Evolutionary conservation across 163 green algal genomes (phyloP), one percentile per base, ranked within the genome.

Genomic region (Scenedesmus sp.): DNA sequence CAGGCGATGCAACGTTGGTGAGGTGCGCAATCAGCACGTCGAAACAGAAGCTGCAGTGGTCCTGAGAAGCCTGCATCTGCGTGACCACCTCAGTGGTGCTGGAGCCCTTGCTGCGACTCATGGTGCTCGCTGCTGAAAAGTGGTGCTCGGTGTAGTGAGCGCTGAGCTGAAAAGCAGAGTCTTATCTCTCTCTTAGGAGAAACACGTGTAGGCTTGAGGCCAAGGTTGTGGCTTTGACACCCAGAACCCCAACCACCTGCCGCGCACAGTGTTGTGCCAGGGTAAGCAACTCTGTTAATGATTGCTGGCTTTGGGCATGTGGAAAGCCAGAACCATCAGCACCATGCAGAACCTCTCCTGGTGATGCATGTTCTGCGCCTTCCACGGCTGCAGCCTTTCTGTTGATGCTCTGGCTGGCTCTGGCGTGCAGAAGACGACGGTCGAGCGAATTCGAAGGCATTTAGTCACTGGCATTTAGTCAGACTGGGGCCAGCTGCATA

Each of bases 11-110:
- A 26, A 53, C 37, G 56, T 53, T 73, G 9, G 70, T 26, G 1
- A 92, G 83, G 35, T 92, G 89, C 3, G 89, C 51, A 40, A 87
- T 83, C 6, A 92, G 72, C 30, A 76, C 70, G 51, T 92, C 89
- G 56, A 92, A 92, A 42, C 83, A 90, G 46, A 90, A 92, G 35
- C 70, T 65, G 72, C 89, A 92, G 59, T 92, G 89, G 1, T 88
- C 56, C 40, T 82, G 59, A 43, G 72, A 65, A 1, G 70, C 79
- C 30, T 82, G 61, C 61, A 89, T 44, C 83, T 89, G 42, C 10
- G 72, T 46, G 37, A 44, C 72, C 72, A 49, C 26, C 65, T 76
- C 65, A 40, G 26, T 18, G 30, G 65, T 40, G 65, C 30, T 76
- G 65, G 65, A 76, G 30, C 6, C 65, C 65, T 76, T 76, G 65